Evolutionary conservation across 352 stramenopile species (phyloP).

Genomic region (Globisporangium cederbergense): DNA sequence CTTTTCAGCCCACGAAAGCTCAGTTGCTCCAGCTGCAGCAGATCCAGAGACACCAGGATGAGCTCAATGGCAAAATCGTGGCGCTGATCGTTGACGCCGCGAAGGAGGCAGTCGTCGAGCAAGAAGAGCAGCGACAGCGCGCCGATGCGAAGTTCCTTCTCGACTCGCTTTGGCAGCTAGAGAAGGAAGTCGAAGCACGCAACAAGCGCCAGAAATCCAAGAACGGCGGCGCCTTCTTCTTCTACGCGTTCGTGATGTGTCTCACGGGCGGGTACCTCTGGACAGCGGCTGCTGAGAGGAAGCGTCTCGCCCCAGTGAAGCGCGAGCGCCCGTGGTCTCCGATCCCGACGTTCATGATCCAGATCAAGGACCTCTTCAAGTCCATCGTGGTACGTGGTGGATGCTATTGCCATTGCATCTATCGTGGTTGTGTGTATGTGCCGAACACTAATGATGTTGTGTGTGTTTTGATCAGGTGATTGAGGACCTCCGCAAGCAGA

Average conservation of each 20-base stretch:
- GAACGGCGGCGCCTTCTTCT: conserved; percentile 23
- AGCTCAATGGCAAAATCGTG: conserved; percentile 10
- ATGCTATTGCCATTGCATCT: background rate
- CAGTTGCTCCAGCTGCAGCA: conserved; percentile 14
- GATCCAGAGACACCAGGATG: conserved; percentile 11
- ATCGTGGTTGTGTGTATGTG: background rate
- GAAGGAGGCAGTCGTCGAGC: conserved; percentile 2
- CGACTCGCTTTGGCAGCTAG: conserved; percentile 9
- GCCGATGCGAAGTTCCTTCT: background rate
- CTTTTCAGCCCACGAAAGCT: background rate
- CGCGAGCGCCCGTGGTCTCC: conserved; percentile 32
- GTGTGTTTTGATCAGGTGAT: conserved; percentile 25
- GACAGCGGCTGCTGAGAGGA: conserved; percentile 16
- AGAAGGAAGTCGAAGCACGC: conserved; percentile 12
- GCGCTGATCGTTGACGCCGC: conserved; percentile 7
- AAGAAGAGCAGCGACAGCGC: background rate
- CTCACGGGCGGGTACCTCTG: conserved; percentile 32
- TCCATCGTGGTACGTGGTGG: conserved; percentile 33
- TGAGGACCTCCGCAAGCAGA: conserved; percentile 25
- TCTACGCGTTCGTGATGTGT: conserved; percentile 30
- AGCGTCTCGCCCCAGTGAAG: conserved; percentile 16
- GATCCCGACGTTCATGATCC: conserved; percentile 25
- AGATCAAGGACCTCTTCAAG: conserved; percentile 31
- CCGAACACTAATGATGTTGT: background rate
- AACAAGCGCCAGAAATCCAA: conserved; percentile 6